phyloP scores from a whole-genome alignment of 2,329 filamentous ascomycete species.

The Fusarium tjaetaba region DNA sequence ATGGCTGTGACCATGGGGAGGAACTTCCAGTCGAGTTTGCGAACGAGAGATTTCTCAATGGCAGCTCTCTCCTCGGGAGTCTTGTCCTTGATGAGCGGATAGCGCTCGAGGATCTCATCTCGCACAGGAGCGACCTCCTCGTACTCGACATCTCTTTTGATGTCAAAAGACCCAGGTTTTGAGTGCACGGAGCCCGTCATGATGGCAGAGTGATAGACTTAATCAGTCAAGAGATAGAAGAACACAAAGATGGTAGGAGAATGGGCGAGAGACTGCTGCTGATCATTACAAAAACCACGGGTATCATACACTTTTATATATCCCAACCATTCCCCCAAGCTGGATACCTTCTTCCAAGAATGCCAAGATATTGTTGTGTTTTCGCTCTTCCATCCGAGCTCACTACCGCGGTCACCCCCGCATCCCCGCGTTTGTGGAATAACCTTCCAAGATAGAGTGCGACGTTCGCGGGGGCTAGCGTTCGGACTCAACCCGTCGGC shows the following conservation, averaged over 20 bases:
- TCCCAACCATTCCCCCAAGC: rapidly evolving
- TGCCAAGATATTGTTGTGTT: neutral
- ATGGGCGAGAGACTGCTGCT: too few relatives aligned
- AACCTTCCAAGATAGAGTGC: neutral
- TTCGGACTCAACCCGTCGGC: conserved; percentile 13
- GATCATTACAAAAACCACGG: neutral
- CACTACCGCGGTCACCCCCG: neutral
- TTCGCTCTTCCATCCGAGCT: neutral
- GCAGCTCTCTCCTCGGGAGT: conserved; percentile 21
- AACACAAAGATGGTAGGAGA: too few relatives aligned
- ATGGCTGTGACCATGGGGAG: conserved; percentile 43
- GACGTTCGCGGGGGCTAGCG: neutral
- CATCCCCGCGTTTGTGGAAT: conserved; percentile 20
- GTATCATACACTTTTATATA: neutral
- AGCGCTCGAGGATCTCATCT: conserved; percentile 18
- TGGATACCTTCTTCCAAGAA: rapidly evolving
- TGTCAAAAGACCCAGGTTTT: conserved; percentile 6
- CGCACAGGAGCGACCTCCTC: conserved; percentile 9
- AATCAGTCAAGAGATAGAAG: too few relatives aligned
- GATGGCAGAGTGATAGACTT: too few relatives aligned
- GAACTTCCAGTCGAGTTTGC: conserved; percentile 45
- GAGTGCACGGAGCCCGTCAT: conserved; percentile 15
- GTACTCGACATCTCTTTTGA: conserved; percentile 16
- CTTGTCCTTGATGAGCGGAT: conserved; percentile 17
- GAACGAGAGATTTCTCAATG: conserved; percentile 39